These are phyloP conservation scores for Voacanga thouarsii DNA, from an alignment of 257 asterid genomes.

Conservation along the genomic window DNA sequence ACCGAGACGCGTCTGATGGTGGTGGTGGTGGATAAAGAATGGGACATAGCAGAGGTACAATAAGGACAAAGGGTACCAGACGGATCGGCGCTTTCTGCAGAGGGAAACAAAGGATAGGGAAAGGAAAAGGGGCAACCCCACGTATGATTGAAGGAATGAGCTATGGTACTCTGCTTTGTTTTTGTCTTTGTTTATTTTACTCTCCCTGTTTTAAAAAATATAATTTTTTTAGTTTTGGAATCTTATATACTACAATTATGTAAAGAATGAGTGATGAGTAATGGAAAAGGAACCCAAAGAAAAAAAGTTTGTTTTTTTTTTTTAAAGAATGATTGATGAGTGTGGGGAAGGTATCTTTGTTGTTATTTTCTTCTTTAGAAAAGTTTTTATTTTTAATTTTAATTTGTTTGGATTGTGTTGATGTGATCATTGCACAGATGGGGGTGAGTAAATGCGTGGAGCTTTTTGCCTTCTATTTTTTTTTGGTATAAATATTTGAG, in stretches of 20 bases:
- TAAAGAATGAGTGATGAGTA: constrained; percentile 32
- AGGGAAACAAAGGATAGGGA: constrained; percentile 17
- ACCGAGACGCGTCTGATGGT: too few relatives aligned
- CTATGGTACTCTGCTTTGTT: constrained; percentile 25
- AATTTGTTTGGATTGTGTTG: constrained; percentile 1
- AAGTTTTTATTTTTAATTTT: too few relatives aligned
- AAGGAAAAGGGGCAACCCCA: constrained; percentile 31
- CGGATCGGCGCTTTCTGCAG: constrained; percentile 51
- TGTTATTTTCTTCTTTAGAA: neutral
- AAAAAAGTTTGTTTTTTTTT: constrained; percentile 18
- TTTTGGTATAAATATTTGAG: too few relatives aligned
- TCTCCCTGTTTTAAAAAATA: constrained; percentile 4
- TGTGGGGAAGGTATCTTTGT: constrained; percentile 18
- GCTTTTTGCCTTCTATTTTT: too few relatives aligned
- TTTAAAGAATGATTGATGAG: constrained; percentile 13
- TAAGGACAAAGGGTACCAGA: constrained; percentile 32
- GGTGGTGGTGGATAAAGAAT: neutral
- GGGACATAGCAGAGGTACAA: constrained; percentile 6
- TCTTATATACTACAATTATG: constrained; percentile 6
- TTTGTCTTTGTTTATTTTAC: constrained; percentile 4
- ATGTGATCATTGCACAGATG: neutral
- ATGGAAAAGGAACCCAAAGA: constrained; percentile 30
- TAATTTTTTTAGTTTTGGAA: neutral
- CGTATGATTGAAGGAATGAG: constrained; percentile 35
- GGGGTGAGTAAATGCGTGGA: neutral